Evolutionary conservation across 352 stramenopile genomes (phyloP), one percentile per base, ranked within the genome.

Genomic region (Thalassiosira hispida): DNA sequence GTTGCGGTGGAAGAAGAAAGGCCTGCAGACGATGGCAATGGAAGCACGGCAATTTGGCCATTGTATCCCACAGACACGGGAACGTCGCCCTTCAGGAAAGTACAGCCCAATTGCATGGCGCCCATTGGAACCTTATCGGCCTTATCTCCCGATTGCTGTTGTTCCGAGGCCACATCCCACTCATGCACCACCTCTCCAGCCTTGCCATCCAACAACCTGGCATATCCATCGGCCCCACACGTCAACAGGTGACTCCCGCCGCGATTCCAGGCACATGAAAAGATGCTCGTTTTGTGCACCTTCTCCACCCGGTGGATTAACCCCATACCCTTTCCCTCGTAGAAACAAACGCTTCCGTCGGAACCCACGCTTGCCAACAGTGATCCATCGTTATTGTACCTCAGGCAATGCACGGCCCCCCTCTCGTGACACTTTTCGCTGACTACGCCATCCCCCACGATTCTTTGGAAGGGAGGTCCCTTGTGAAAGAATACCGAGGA

Each of bases 401-500:
- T 89, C 44, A 99, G 90, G 69, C 92, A 96, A 86, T 98, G 98
- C 66, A 98, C 95, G 73, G 61, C 68, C 47, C 76, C 79, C 38
- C 97, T 98, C 65, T 98, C 98, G 91, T 99, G 97, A 67, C 94
- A 81, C 77, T 93, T 93, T 78, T 97, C 86, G 27, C 33, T 72
- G 0, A 83, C 70, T 14, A 77, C 63, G 20, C 55, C 73, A 47
- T 84, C 68, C 18, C 74, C 96, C 74, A 96, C 96, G 52, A 98
- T 95, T 77, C 98, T 95, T 84, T 97, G 96, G 88, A 99, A 99
- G 9, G 97, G 97, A 23, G 97, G 97, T 18, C 97, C 96, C 78
- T 97, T 91, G 80, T 96, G 97, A 74, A 98, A 97, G 44, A 96
- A 95, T 11, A 97, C 91, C 59, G 96, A 97, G 16, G 97, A 96